Conservation (phyloP, 208 protist genomes). For the Trypanosoma brucei region DNA sequence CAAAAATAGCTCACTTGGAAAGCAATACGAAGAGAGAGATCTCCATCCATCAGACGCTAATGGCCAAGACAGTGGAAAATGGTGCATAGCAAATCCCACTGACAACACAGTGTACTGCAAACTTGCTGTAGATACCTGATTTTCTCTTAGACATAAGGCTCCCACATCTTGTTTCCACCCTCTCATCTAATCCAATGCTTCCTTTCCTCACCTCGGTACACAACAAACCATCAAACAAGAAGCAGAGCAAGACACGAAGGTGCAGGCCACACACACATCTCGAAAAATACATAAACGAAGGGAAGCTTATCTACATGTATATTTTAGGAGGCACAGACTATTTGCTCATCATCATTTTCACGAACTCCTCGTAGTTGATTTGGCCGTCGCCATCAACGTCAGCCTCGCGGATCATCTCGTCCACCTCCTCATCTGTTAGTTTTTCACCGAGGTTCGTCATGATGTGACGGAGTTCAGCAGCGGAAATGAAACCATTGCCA, state of each 20-base stretch:
- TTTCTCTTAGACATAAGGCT: no score
- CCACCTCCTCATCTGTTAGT: slow-evolving; percentile 87
- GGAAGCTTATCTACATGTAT: not conserved
- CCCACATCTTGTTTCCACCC: no score
- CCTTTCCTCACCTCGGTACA: not conserved
- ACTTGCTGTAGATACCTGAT: no score
- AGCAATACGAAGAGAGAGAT: not conserved
- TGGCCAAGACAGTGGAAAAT: no score
- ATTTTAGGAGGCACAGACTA: slow-evolving; percentile 22
- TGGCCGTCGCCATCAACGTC: slow-evolving; percentile 82
- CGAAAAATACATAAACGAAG: not conserved
- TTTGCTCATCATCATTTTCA: slow-evolving; percentile 68
- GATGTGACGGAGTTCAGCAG: slow-evolving; percentile 92
- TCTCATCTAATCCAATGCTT: not conserved
- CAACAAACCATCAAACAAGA: not conserved
- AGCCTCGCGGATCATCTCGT: slow-evolving; percentile 67
- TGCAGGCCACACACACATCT: not conserved
- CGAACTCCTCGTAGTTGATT: slow-evolving; percentile 82
- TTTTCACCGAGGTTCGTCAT: slow-evolving; percentile 95
- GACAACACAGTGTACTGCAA: no score
- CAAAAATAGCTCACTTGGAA: not conserved
- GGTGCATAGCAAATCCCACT: no score
- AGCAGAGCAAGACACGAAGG: not conserved
- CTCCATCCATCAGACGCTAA: no score
- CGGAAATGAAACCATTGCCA: slow-evolving; percentile 92